These are phyloP conservation scores for Danielia reshetovae DNA, from an alignment of 805 yeast genomes.

Conservation along the genomic window DNA sequence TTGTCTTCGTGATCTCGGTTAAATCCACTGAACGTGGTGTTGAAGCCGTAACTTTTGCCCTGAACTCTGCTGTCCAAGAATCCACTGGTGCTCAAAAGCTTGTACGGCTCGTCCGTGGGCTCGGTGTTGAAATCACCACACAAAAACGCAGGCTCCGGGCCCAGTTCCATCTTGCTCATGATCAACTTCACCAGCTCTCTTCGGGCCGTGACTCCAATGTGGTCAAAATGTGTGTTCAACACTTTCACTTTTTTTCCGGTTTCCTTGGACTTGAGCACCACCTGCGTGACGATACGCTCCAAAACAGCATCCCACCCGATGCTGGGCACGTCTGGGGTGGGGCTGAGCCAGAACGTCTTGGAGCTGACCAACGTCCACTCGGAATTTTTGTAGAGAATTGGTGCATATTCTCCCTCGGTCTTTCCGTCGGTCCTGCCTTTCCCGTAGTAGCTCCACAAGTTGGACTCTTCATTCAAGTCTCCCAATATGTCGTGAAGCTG, in stretches of 20 bases:
- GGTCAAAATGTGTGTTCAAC: conserved; percentile 43
- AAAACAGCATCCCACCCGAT: conserved; percentile 43
- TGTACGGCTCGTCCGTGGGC: conserved; percentile 39
- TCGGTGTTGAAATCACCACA: conserved; percentile 43
- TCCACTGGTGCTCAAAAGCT: conserved; percentile 32
- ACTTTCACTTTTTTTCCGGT: conserved; percentile 25
- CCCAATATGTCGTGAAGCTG: conserved; percentile 31
- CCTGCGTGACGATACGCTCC: conserved; percentile 39
- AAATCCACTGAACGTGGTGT: conserved; percentile 49
- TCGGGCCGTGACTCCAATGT: conserved; percentile 35
- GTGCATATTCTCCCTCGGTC: conserved; percentile 21
- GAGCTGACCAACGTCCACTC: conserved; percentile 32
- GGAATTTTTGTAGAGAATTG: conserved; percentile 27
- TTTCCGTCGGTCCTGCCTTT: conserved; percentile 15
- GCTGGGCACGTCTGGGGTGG: conserved; percentile 35
- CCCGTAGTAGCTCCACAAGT: conserved; percentile 31
- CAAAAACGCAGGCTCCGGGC: conserved; percentile 33
- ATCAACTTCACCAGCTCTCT: conserved; percentile 32
- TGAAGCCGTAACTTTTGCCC: conserved; percentile 38
- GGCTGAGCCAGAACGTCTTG: conserved; percentile 38
- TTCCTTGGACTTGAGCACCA: conserved; percentile 24
- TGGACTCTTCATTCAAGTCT: conserved; percentile 22
- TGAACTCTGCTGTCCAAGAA: conserved; percentile 36
- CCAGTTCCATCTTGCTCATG: conserved; percentile 35
- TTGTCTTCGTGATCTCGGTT: conserved; percentile 24